Base-by-base conservation (phyloP, 192 early-diverging fungal species). In the Entrophospora sp. region DNA sequence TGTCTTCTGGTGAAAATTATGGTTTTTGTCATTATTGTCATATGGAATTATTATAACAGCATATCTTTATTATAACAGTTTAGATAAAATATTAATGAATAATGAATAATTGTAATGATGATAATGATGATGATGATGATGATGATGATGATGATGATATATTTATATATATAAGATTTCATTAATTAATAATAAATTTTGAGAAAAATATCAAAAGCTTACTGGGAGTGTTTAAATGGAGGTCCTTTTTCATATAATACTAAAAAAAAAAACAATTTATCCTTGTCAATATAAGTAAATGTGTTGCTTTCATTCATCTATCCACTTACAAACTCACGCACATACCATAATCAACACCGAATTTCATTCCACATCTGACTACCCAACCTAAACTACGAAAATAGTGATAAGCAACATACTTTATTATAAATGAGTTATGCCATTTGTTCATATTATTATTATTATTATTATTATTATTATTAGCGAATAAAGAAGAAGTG, bases 381-480 rank as follows among this genome's bases (percentile, higher is more conserved):
- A 91, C 83, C 93, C 93, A 96, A 1, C 90, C 89, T 12, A 77
- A 78, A 30, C 85, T 83, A 7, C 90, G 78, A 69, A 89, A 96
- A 71, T 91, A 82, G 60, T 89, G 90, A 71, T 93, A 96, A 0
- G 81, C 91, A 1, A 83, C 85, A 71, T 94, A 93, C 31, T 75
- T 71, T 1, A 84, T 68, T 10, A 75, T 75, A 70, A 92, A 91
- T 2, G 71, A 66, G n/a, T 77, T 72, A 34, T 71, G 60, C 32
- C 6, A 60, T 38, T 38, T 27, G 27, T 32, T 55, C n/a, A 64
- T 43, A 25, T 43, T 6, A 3, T 10, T 49, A 12, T 22, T 27
- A 42, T 40, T 3, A 30, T 30, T 14, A 22, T 0, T 32, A 46
- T 42, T 38, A 20, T 16, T 2, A 48, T 10, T 25, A 24, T 14